Percentiles rank a stretch among this genome's conserved stretches.
These are phyloP conservation scores for Ustilago trichophora DNA, from an alignment of 1,284 basidiomycete genomes.

Conservation along the genomic window DNA sequence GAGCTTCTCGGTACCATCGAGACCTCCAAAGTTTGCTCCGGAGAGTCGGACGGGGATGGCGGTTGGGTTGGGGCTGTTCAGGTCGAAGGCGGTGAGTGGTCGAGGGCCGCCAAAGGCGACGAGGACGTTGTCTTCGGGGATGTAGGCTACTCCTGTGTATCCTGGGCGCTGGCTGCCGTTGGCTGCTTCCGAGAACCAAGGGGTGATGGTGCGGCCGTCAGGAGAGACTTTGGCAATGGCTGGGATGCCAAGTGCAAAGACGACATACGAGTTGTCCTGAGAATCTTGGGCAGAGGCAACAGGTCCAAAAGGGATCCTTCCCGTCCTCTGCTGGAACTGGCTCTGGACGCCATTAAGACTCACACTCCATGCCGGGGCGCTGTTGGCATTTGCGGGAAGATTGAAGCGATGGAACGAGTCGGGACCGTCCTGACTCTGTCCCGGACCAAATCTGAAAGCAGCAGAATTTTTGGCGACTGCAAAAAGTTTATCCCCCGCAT, in stretches of 20 bases:
- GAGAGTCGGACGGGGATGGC: constrained; percentile 45
- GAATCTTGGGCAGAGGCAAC: constrained; percentile 60
- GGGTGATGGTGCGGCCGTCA: constrained; percentile 42
- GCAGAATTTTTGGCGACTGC: constrained; percentile 59
- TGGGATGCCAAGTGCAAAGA: constrained; percentile 61
- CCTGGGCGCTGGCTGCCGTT: constrained; percentile 60
- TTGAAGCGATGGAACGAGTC: constrained; percentile 61
- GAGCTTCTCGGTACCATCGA: constrained; percentile 59
- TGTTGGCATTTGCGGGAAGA: constrained; percentile 46
- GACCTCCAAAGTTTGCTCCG: constrained; percentile 48
- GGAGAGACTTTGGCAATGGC: constrained; percentile 60
- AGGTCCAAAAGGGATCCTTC: constrained; percentile 59
- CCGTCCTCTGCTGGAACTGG: constrained; percentile 38
- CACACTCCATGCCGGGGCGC: constrained; percentile 53
- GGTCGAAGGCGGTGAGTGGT: constrained; percentile 55
- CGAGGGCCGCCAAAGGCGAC: constrained; percentile 63
- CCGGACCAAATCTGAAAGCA: constrained; percentile 55
- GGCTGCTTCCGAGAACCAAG: constrained; percentile 50
- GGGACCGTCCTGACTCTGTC: constrained; percentile 49
- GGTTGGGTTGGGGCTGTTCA: constrained; percentile 31
- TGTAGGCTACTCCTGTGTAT: constrained; percentile 59
- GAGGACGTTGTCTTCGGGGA: constrained; percentile 48
- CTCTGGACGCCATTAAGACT: constrained; percentile 52
- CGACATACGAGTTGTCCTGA: constrained; percentile 62
- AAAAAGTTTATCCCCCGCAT: constrained; percentile 52